Conservation (phyloP, 768 basidiomycete genomes). For the Hygrophoropsis aurantiaca region DNA sequence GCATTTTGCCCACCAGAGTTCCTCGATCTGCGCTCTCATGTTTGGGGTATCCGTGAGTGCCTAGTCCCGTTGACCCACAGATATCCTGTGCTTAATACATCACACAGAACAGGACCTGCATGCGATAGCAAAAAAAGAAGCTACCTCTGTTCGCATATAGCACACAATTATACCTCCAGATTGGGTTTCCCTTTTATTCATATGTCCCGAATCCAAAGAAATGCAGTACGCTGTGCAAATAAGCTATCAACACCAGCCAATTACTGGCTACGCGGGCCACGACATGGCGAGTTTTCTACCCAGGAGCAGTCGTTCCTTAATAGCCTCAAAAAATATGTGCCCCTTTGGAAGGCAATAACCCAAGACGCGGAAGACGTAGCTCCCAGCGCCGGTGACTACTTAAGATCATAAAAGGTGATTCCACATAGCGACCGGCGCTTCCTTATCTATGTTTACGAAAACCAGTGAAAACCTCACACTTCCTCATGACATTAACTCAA, state of each 20-base stretch:
- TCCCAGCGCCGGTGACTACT: neutral
- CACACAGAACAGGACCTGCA: slow-evolving; percentile 77
- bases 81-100: slow-evolving; percentile 1
- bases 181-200: neutral
- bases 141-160: slow-evolving; percentile 58
- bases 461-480: neutral
- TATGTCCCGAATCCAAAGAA: neutral
- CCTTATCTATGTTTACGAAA: neutral
- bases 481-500: neutral
- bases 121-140: slow-evolving; percentile 65
- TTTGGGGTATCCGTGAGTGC: slow-evolving; percentile 85
- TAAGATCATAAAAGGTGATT: neutral
- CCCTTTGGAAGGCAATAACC: neutral
- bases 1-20: slow-evolving; percentile 51
- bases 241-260: slow-evolving; percentile 1
- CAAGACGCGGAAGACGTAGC: neutral
- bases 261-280: neutral
- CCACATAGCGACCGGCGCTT: neutral
- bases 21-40: slow-evolving; percentile 75
- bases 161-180: neutral
- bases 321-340: neutral
- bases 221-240: neutral
- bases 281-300: too few species aligned
- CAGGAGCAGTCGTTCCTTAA: too few species aligned
- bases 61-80: neutral